These are phyloP conservation scores for Aspergillus campestris DNA, from an alignment of 495 filamentous ascomycete species.

Conservation along the genomic window DNA sequence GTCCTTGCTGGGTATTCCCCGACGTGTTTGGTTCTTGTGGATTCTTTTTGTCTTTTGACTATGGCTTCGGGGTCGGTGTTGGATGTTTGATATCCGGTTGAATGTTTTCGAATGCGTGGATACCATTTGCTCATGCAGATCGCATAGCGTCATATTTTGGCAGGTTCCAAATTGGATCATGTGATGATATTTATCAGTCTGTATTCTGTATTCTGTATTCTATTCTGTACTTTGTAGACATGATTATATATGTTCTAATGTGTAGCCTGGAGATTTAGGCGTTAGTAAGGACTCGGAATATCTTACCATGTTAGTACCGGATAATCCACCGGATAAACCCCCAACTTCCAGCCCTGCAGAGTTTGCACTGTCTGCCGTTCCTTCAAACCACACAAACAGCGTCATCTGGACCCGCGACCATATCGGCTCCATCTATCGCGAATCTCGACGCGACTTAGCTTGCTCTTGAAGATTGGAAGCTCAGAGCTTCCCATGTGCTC, in stretches of 20 bases:
- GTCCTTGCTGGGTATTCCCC: background rate
- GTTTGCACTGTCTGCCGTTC: slow-evolving; percentile 43
- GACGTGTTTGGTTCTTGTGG: background rate
- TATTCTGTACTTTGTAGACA: background rate
- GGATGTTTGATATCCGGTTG: slow-evolving; percentile 1
- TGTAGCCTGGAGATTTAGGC: background rate
- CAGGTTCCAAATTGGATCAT: slow-evolving; percentile 4
- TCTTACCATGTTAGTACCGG: background rate
- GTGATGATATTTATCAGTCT: background rate
- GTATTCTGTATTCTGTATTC: background rate
- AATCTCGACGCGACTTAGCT: background rate
- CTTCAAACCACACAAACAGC: slow-evolving; percentile 45
- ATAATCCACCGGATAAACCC: background rate
- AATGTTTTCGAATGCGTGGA: background rate
- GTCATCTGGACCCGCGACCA: slow-evolving; percentile 14
- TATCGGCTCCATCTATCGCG: too few relatives aligned
- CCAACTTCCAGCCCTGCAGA: slow-evolving; percentile 8
- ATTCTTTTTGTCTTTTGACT: background rate
- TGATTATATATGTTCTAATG: background rate
- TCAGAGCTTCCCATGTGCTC: slow-evolving; percentile 1
- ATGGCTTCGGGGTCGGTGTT: background rate
- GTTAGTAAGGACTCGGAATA: background rate
- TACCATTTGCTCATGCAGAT: background rate
- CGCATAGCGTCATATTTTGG: slow-evolving; percentile 1
- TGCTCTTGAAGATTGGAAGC: slow-evolving; percentile 1